phyloP scores from a whole-genome alignment of 148 eudicot genomes.

The Cornus florida region DNA sequence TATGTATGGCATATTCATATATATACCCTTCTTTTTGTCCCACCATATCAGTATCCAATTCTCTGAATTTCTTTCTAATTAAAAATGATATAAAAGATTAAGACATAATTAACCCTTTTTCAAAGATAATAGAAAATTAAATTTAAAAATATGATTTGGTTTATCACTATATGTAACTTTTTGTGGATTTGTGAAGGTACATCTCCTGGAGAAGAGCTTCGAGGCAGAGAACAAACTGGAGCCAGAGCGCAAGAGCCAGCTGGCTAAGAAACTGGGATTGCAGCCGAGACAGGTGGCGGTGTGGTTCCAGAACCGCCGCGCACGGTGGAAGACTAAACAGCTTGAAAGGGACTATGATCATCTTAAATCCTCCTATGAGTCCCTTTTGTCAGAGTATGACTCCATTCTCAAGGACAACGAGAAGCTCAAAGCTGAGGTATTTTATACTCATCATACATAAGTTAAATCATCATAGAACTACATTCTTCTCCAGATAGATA shows the following conservation, averaged over 20 bases:
- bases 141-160: neutral
- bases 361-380: slow-evolving; percentile 61
- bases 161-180: neutral
- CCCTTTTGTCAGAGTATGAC: slow-evolving; percentile 49
- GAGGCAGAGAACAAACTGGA: slow-evolving; percentile 80
- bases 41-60: slow-evolving; percentile 10
- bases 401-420: slow-evolving; percentile 50
- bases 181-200: slow-evolving; percentile 33
- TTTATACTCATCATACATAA: neutral
- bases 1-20: neutral
- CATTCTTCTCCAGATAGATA: neutral
- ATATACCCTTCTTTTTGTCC: neutral
- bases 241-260: slow-evolving; percentile 68
- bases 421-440: slow-evolving; percentile 72
- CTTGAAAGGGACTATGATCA: slow-evolving; percentile 72
- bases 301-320: slow-evolving; percentile 91
- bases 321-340: slow-evolving; percentile 77
- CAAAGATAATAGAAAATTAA: too few species aligned
- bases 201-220: slow-evolving; percentile 71
- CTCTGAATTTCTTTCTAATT: neutral
- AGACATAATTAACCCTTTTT: too few species aligned
- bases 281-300: slow-evolving; percentile 94
- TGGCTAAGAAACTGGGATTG: slow-evolving; percentile 67
- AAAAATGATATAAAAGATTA: too few species aligned
- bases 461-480: neutral